Percentiles rank a stretch among this genome's conserved stretches.
Conservation (phyloP, 192 early-diverging fungal genomes). For the Backusella sp. region DNA sequence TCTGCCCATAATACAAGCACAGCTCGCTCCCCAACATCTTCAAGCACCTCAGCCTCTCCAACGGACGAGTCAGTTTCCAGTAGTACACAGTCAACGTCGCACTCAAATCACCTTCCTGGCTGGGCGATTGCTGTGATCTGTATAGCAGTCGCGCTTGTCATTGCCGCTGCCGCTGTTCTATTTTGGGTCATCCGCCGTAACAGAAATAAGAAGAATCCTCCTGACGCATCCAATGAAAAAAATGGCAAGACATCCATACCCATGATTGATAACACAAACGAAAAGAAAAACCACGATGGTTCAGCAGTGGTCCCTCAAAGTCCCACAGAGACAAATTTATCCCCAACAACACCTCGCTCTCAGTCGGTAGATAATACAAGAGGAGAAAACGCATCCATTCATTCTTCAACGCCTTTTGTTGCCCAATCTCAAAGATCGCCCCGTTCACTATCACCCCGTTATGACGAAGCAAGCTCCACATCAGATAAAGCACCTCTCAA, state of each 20-base stretch:
- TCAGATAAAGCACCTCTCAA: neutral
- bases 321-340: neutral
- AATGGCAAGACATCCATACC: neutral
- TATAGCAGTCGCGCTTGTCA: constrained; percentile 15
- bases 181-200: constrained; percentile 9
- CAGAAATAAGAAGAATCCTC: neutral
- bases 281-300: neutral
- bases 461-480: constrained; percentile 6
- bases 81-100: neutral
- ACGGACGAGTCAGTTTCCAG: neutral
- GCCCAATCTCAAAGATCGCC: neutral
- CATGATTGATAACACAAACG: neutral
- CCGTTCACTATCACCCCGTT: neutral
- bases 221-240: neutral
- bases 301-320: neutral
- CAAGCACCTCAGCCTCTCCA: neutral
- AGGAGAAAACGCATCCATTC: constrained; percentile 8
- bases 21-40: neutral
- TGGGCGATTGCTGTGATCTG: constrained; percentile 41
- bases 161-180: constrained; percentile 14
- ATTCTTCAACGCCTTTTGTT: constrained; percentile 21
- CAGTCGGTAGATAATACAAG: neutral
- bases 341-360: constrained; percentile 2
- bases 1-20: constrained; percentile 19
- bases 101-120: constrained; percentile 3